Percentiles rank a stretch among this genome's conserved stretches.
These are phyloP conservation scores for Theileria orientalis DNA, from an alignment of 169 alveolate species.

Conservation along the genomic window DNA sequence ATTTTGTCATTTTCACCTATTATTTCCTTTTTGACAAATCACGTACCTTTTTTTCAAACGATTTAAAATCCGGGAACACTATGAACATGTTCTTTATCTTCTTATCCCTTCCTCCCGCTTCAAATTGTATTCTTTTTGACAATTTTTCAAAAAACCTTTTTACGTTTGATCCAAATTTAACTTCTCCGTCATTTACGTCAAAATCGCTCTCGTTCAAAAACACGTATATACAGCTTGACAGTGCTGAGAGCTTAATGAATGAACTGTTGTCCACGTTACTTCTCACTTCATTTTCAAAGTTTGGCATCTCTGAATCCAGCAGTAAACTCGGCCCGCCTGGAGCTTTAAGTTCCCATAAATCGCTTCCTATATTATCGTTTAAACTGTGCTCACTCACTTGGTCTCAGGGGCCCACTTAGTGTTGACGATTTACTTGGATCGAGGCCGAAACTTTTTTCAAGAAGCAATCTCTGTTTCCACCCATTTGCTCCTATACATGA, in stretches of 20 bases:
- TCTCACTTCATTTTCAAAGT: background rate
- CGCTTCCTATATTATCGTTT: background rate
- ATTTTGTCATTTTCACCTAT: no score
- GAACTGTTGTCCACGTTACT: background rate
- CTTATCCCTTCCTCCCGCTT: background rate
- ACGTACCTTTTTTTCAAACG: background rate
- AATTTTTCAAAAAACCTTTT: constrained; percentile 21
- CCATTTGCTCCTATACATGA: constrained; percentile 50
- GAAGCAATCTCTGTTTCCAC: constrained; percentile 30
- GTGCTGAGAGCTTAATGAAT: constrained; percentile 21
- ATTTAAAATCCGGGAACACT: constrained; percentile 8
- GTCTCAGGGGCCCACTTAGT: constrained; percentile 42
- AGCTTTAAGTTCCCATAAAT: constrained; percentile 46
- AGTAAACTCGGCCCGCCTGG: constrained; percentile 31
- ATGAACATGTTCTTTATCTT: background rate
- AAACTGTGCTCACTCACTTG: constrained; percentile 7
- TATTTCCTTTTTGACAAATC: no score
- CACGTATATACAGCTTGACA: constrained; percentile 21
- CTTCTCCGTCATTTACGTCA: background rate
- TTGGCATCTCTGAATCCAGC: constrained; percentile 44
- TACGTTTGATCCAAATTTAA: constrained; percentile 6
- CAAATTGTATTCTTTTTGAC: background rate
- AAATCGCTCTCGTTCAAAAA: constrained; percentile 38
- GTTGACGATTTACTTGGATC: constrained; percentile 34
- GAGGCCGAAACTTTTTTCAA: constrained; percentile 27